Evolutionary conservation across 2,329 filamentous ascomycete species (phyloP).

Genomic region (Hysterium pulicare): DNA sequence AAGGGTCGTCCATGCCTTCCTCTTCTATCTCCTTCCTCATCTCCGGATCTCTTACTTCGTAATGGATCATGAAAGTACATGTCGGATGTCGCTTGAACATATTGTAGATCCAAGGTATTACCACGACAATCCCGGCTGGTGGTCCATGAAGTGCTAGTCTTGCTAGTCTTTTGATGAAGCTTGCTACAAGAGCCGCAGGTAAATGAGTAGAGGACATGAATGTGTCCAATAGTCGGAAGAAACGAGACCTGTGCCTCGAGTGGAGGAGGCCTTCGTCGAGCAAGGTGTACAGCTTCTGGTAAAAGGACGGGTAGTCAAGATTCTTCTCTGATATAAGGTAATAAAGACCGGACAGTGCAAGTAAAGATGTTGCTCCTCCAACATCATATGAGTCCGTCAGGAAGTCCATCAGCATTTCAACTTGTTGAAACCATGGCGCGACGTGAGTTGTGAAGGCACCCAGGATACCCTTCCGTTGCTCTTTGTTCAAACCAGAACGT

Average conservation of each 20-base stretch:
- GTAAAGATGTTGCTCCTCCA: constrained; percentile 80
- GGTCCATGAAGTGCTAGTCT: constrained; percentile 83
- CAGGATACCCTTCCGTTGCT: constrained; percentile 76
- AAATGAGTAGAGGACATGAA: constrained; percentile 91
- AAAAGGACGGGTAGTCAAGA: constrained; percentile 93
- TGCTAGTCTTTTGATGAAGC: constrained; percentile 92
- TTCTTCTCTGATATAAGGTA: constrained; percentile 92
- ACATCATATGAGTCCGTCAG: constrained; percentile 88
- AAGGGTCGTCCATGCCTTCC: constrained; percentile 69
- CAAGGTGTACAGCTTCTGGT: constrained; percentile 87
- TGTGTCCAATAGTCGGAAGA: constrained; percentile 87
- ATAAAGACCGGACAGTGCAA: constrained; percentile 89
- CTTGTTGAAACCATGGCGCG: constrained; percentile 83
- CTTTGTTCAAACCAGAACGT: constrained; percentile 61
- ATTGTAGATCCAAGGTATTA: constrained; percentile 95
- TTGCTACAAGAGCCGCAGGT: constrained; percentile 84
- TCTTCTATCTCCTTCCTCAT: constrained; percentile 59
- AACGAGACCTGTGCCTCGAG: constrained; percentile 88
- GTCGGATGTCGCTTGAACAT: constrained; percentile 83
- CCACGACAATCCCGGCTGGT: constrained; percentile 80
- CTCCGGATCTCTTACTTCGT: constrained; percentile 60
- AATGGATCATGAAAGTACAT: constrained; percentile 95
- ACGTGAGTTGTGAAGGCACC: constrained; percentile 72
- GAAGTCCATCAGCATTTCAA: constrained; percentile 92
- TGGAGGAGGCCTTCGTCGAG: constrained; percentile 83